Conservation (phyloP, 2,329 filamentous ascomycete species). For the Neofusicoccum ribis region DNA sequence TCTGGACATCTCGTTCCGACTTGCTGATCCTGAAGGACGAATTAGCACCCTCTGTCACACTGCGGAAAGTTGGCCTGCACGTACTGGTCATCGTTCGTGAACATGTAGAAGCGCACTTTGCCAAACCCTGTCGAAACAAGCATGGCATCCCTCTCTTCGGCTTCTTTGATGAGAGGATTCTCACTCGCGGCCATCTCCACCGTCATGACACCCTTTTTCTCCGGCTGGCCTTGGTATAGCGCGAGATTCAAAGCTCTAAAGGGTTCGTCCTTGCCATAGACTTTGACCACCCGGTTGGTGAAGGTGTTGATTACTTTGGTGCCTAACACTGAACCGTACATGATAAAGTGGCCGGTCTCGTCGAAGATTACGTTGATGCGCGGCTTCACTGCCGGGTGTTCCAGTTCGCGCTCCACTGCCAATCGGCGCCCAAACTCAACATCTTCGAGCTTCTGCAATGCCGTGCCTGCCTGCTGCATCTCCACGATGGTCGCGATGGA, state of each 20-base stretch:
- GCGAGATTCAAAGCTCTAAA: slow-evolving; percentile 80
- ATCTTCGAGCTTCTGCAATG: slow-evolving; percentile 77
- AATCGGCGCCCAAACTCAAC: slow-evolving; percentile 89
- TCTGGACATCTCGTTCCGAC: slow-evolving; percentile 85
- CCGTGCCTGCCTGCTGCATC: slow-evolving; percentile 93
- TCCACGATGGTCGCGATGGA: slow-evolving; percentile 85
- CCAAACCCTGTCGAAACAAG: slow-evolving; percentile 79
- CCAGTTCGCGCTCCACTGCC: slow-evolving; percentile 82
- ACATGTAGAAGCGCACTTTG: slow-evolving; percentile 96
- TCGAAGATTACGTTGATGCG: slow-evolving; percentile 91
- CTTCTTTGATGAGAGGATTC: slow-evolving; percentile 90
- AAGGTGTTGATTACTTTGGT: slow-evolving; percentile 95
- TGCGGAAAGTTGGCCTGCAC: slow-evolving; percentile 8
- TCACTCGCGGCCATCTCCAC: slow-evolving; percentile 95
- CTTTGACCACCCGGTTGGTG: slow-evolving; percentile 87
- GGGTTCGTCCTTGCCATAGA: slow-evolving; percentile 87
- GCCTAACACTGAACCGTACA: slow-evolving; percentile 90
- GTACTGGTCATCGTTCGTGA: slow-evolving; percentile 79
- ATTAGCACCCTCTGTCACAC: slow-evolving; percentile 13
- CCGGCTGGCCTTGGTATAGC: slow-evolving; percentile 91
- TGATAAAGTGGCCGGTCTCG: slow-evolving; percentile 90
- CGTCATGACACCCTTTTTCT: slow-evolving; percentile 90
- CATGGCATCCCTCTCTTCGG: slow-evolving; percentile 87
- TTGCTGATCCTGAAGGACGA: slow-evolving; percentile 60
- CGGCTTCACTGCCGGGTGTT: slow-evolving; percentile 64